phyloP scores from a whole-genome alignment of 164 flowering plant species.

The Chloranthus sessilifolius region DNA sequence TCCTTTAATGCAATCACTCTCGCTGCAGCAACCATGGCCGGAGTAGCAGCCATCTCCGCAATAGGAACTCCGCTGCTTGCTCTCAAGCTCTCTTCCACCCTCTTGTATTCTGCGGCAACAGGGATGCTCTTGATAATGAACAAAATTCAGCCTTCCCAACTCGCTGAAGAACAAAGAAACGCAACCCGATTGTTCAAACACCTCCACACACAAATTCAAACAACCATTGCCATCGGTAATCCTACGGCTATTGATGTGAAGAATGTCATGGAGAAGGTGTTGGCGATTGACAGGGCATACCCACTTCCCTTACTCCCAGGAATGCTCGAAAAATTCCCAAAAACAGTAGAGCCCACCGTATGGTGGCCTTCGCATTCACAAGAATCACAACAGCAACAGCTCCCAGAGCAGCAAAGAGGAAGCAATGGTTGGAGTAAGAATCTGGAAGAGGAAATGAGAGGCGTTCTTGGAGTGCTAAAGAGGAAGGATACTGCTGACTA shows the following conservation, averaged over 20 bases:
- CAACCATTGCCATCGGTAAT: slow-evolving; percentile 20
- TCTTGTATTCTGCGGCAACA: slow-evolving; percentile 45
- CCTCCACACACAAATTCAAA: slow-evolving; percentile 35
- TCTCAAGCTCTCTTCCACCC: slow-evolving; percentile 38
- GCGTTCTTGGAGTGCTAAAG: slow-evolving; percentile 22
- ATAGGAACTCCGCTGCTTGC: slow-evolving; percentile 26
- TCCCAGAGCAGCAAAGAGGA: not conserved
- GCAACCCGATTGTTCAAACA: slow-evolving; percentile 51
- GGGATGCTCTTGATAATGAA: slow-evolving; percentile 48
- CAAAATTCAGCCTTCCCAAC: slow-evolving; percentile 74
- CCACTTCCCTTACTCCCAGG: slow-evolving; percentile 42
- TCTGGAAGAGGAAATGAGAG: slow-evolving; percentile 31
- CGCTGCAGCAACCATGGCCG: slow-evolving; percentile 40
- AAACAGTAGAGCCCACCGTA: slow-evolving; percentile 32
- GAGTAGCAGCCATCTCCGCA: slow-evolving; percentile 26
- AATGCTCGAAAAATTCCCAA: slow-evolving; percentile 49
- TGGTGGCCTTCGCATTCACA: slow-evolving; percentile 27
- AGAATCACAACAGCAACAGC: not conserved
- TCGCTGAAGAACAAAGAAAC: slow-evolving; percentile 66
- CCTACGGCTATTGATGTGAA: slow-evolving; percentile 34
- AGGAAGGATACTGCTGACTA: slow-evolving; percentile 32
- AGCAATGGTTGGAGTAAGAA: slow-evolving; percentile 39
- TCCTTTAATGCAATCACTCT: slow-evolving; percentile 41
- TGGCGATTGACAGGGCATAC: slow-evolving; percentile 45
- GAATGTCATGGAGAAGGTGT: slow-evolving; percentile 31